A percentile compares a stretch with the other conserved stretches of the same genome.
These are phyloP conservation scores for Hyphodiscus sp. DNA, from an alignment of 2,329 filamentous ascomycete species.

Conservation along the genomic window DNA sequence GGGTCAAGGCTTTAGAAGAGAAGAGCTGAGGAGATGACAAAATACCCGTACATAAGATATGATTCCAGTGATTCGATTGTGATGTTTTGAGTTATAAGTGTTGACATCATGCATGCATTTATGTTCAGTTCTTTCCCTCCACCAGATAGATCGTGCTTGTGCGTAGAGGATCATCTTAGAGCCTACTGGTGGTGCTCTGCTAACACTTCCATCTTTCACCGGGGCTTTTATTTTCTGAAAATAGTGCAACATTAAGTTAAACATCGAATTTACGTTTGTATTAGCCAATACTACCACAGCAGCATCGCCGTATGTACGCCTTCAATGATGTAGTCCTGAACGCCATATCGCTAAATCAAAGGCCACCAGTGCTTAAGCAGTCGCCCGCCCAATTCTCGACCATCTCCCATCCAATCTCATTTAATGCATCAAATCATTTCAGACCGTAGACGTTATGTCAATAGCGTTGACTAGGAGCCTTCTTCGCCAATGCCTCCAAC, in stretches of 20 bases:
- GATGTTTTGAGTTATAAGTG: background rate
- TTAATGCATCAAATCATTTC: background rate
- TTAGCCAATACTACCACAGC: slow-evolving; percentile 4
- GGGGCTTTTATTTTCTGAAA: too few species aligned
- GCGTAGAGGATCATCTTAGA: too few species aligned
- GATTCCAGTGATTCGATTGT: slow-evolving; percentile 1
- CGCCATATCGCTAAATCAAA: slow-evolving; percentile 4
- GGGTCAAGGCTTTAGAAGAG: slow-evolving; percentile 33
- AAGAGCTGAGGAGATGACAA: slow-evolving; percentile 5
- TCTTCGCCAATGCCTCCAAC: slow-evolving; percentile 28
- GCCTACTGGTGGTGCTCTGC: too few species aligned
- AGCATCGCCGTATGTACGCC: background rate
- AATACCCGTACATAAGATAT: slow-evolving; percentile 13
- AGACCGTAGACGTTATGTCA: background rate
- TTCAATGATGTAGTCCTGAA: slow-evolving; percentile 1
- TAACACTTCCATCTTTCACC: too few species aligned
- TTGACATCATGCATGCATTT: too few species aligned
- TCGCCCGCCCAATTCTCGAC: background rate
- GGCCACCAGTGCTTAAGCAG: background rate
- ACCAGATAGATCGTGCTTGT: too few species aligned
- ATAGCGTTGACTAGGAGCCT: background rate
- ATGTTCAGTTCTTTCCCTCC: too few species aligned
- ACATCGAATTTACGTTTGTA: background rate
- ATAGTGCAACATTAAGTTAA: background rate
- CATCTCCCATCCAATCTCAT: background rate